phyloP scores from a whole-genome alignment of 345 rosid genomes.

The Salix udensis region DNA sequence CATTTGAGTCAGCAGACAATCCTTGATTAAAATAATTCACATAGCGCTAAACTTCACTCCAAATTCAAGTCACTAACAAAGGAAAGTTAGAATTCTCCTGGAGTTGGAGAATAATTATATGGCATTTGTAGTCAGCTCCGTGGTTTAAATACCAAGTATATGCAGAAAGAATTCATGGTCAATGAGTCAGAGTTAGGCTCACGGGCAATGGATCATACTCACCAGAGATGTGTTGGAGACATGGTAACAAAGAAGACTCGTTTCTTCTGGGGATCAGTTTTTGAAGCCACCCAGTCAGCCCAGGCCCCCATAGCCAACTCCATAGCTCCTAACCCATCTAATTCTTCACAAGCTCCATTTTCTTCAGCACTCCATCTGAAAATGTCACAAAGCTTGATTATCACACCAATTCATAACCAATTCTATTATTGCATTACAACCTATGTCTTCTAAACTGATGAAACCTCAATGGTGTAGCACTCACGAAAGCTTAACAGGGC shows the following conservation, averaged over 20 bases:
- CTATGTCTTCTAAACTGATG: constrained; percentile 1
- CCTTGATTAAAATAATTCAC: background rate
- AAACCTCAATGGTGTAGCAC: constrained; percentile 15
- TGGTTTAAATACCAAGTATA: background rate
- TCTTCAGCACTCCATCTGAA: constrained; percentile 81
- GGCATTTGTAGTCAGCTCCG: background rate
- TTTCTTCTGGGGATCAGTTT: constrained; percentile 44
- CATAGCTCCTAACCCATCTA: constrained; percentile 72
- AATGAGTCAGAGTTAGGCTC: background rate
- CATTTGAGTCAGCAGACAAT: background rate
- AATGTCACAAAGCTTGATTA: constrained; percentile 6
- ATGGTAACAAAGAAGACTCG: constrained; percentile 76
- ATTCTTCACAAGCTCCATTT: constrained; percentile 68
- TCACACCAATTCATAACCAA: background rate
- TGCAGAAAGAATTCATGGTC: background rate
- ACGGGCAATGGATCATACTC: constrained; percentile 13
- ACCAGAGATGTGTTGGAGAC: constrained; percentile 95
- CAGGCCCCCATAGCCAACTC: constrained; percentile 87
- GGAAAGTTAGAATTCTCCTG: background rate
- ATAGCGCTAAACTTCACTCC: background rate
- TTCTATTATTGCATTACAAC: background rate
- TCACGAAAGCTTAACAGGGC: constrained; percentile 78
- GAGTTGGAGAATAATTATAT: background rate
- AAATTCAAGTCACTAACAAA: background rate
- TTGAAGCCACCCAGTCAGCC: constrained; percentile 81